Base-by-base conservation (phyloP, 148 eudicot species). In the Camellia japonica region DNA sequence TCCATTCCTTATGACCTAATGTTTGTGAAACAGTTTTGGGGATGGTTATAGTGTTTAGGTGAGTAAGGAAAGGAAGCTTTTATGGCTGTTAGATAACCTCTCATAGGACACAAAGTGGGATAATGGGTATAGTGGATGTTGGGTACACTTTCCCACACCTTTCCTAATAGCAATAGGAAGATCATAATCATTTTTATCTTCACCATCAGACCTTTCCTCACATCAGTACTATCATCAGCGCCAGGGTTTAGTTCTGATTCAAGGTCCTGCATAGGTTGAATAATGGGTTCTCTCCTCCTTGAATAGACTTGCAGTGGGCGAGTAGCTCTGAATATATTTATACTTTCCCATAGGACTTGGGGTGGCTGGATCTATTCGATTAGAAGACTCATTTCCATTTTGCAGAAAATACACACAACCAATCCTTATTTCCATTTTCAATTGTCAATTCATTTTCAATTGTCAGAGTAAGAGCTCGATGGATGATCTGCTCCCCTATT, bases 61-160 rank as follows among this genome's bases (percentile, higher is more conserved):
- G 43, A 7, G 71, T 68, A 68, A 68, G 47, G 8, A 68, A 68
- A 68, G 47, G 8, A 68, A 68, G 71, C 16, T 68, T 68, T 68
- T 68, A 9, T 68, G 46, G 41, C 71, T 68, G 41, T 68, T 3
- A 7, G 13, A 68, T 30, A 68, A 0, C 43, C 41, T 69, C 23
- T 69, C 46, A 42, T 69, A 69, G 1, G 73, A 69, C 73, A 69
- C 54, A 69, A 43, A 69, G 6, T 69, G 73, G 4, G 73, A 69
- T 16, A 43, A 69, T 69, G 54, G 20, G 5, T 69, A 69, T 69
- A 69, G n/a, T 7, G 73, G 73, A 13, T 15, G 44, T 69, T 46
- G 54, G 23, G 75, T 71, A 3, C 58, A 47, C n/a, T 71, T 71
- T 71, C 75, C 51, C 14, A 20, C 51, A 6, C 20, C 55, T 71